These are phyloP conservation scores for Trypanosoma caninum DNA, from an alignment of 208 protist species.

Conservation along the genomic window DNA sequence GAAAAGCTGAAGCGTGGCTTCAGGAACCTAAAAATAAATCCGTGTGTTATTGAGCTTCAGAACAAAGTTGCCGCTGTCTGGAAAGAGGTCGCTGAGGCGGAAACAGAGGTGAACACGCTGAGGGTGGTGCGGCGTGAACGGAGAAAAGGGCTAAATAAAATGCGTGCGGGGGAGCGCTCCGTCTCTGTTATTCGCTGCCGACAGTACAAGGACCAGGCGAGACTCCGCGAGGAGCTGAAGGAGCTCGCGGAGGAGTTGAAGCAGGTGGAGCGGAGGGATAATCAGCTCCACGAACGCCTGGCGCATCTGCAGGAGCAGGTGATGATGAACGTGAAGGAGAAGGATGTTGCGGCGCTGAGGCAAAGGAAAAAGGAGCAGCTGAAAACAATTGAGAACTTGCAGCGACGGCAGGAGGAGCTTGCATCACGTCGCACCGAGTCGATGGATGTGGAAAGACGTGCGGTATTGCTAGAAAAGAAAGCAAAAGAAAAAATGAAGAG, in stretches of 20 bases:
- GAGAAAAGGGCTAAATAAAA: slow-evolving; percentile 39
- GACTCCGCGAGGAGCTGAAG: slow-evolving; percentile 42
- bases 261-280: slow-evolving; percentile 39
- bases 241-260: slow-evolving; percentile 49
- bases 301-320: slow-evolving; percentile 50
- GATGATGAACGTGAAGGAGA: slow-evolving; percentile 50
- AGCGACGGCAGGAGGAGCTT: slow-evolving; percentile 17
- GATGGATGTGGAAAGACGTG: slow-evolving; percentile 35
- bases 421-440: slow-evolving; percentile 27
- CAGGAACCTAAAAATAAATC: slow-evolving; percentile 32
- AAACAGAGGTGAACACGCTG: slow-evolving; percentile 61
- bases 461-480: slow-evolving; percentile 27
- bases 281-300: slow-evolving; percentile 55
- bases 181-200: slow-evolving; percentile 34
- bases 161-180: slow-evolving; percentile 40
- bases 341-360: slow-evolving; percentile 37
- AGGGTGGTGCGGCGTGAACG: slow-evolving; percentile 48
- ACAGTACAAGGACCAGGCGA: slow-evolving; percentile 41
- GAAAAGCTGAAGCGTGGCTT: slow-evolving; percentile 26
- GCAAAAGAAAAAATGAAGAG: slow-evolving; percentile 48
- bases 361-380: slow-evolving; percentile 33
- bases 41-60: slow-evolving; percentile 54
- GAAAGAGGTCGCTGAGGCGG: slow-evolving; percentile 44
- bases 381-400: slow-evolving; percentile 20
- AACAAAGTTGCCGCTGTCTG: slow-evolving; percentile 59